Conservation (phyloP, 768 basidiomycete species). For the Leccinum rimulosum region DNA sequence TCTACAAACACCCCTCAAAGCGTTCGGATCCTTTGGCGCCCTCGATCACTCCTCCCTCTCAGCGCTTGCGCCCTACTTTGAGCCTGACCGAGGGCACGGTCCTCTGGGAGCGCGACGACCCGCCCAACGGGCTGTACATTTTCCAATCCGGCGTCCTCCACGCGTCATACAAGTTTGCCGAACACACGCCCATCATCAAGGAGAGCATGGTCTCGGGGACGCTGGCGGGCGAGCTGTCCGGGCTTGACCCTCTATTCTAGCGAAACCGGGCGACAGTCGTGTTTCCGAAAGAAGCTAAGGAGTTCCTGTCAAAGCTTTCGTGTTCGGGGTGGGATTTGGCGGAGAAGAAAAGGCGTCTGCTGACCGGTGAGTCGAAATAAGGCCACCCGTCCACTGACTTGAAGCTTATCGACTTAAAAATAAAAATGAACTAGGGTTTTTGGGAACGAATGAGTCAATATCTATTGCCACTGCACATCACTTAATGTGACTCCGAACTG, state of each 20-base stretch:
- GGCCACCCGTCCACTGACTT: neutral
- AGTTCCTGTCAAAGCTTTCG: slow-evolving; percentile 28
- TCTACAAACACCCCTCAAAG: slow-evolving; percentile 68
- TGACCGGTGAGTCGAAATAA: neutral
- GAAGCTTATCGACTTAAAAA: neutral
- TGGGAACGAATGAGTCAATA: slow-evolving; percentile 40
- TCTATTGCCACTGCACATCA: slow-evolving; percentile 32
- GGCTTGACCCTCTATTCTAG: slow-evolving; percentile 37
- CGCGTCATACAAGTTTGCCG: slow-evolving; percentile 80
- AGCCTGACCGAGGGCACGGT: slow-evolving; percentile 57
- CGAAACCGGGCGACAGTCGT: slow-evolving; percentile 16
- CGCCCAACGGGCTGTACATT: slow-evolving; percentile 81
- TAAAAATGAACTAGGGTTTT: slow-evolving; percentile 29
- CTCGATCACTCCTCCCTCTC: slow-evolving; percentile 56
- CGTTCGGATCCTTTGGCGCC: slow-evolving; percentile 72
- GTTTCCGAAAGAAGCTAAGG: slow-evolving; percentile 34
- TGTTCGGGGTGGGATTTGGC: slow-evolving; percentile 37
- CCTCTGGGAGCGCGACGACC: slow-evolving; percentile 77
- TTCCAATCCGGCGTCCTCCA: slow-evolving; percentile 84
- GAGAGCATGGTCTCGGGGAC: slow-evolving; percentile 95
- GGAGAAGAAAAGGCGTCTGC: slow-evolving; percentile 7
- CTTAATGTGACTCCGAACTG: slow-evolving; percentile 21
- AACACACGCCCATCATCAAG: slow-evolving; percentile 67
- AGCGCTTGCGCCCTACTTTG: slow-evolving; percentile 70
- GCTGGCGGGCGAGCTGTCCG: slow-evolving; percentile 87